Conservation (phyloP, 2,329 filamentous ascomycete genomes). For the Helminthosporium solani region DNA sequence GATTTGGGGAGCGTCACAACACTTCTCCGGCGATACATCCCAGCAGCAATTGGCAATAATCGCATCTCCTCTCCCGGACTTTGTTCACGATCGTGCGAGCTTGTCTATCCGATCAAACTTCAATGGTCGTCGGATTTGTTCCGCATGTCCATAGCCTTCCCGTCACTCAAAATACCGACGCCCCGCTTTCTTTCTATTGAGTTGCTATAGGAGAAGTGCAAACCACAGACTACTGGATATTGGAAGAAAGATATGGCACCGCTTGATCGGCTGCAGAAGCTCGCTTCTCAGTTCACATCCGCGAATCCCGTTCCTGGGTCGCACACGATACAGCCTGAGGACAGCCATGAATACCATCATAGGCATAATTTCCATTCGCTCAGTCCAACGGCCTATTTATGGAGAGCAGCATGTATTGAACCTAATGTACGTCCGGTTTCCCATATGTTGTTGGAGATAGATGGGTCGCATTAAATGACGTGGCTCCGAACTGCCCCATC, state of each 20-base stretch:
- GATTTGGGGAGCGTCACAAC: constrained; percentile 8
- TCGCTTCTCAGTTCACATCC: constrained; percentile 41
- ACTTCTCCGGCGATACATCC: not conserved
- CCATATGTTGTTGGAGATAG: not conserved
- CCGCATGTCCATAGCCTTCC: no score
- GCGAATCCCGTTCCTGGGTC: constrained; percentile 29
- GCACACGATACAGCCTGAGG: constrained; percentile 41
- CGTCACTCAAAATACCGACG: not conserved
- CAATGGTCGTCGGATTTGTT: no score
- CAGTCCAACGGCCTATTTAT: constrained; percentile 83
- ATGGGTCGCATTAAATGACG: no score
- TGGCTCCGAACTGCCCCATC: no score
- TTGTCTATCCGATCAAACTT: not conserved
- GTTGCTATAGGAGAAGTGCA: not conserved
- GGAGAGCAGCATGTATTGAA: constrained; percentile 83
- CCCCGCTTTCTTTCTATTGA: not conserved
- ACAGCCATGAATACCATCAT: constrained; percentile 46
- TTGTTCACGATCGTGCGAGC: not conserved
- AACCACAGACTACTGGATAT: not conserved
- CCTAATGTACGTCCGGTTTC: constrained; percentile 61
- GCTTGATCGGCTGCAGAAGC: constrained; percentile 35
- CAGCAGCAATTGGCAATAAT: not conserved
- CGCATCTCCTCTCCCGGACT: not conserved
- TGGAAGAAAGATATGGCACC: constrained; percentile 2
- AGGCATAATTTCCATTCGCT: constrained; percentile 70